Percentiles rank a stretch among this genome's conserved stretches.
These are phyloP conservation scores for Cryptococcus depauperatus DNA, from an alignment of 1,284 basidiomycete species.

Conservation along the genomic window DNA sequence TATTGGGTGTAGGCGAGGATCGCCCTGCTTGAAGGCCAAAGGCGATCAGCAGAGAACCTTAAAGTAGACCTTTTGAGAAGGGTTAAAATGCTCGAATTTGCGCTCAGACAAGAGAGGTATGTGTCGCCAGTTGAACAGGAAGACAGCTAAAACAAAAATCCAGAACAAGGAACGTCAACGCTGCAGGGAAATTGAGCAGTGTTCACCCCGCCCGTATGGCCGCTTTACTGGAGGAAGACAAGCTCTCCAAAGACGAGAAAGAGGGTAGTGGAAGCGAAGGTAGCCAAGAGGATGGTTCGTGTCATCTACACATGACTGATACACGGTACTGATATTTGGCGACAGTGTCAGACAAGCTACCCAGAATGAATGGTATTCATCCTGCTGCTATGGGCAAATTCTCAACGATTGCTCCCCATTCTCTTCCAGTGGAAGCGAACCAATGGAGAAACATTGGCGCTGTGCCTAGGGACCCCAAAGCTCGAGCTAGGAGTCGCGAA, in stretches of 20 bases:
- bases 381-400: conserved; percentile 19
- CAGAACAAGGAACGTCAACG: conserved; percentile 73
- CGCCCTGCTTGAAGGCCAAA: conserved; percentile 93
- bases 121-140: conserved; percentile 52
- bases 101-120: conserved; percentile 84
- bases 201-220: conserved; percentile 39
- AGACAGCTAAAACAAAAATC: neutral
- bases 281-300: conserved; percentile 28
- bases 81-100: conserved; percentile 99
- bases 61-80: conserved; percentile 91
- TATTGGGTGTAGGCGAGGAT: conserved; percentile 66
- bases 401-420: conserved; percentile 19
- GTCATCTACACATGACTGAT: neutral
- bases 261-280: conserved; percentile 41
- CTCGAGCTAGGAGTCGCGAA: conserved; percentile 85
- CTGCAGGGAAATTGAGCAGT: conserved; percentile 31
- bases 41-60: conserved; percentile 91
- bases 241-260: conserved; percentile 27
- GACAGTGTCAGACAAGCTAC: conserved; percentile 3
- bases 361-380: conserved; percentile 28
- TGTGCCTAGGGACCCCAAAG: conserved; percentile 78
- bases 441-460: conserved; percentile 57
- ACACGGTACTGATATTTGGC: neutral
- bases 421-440: conserved; percentile 28
- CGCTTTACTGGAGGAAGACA: conserved; percentile 41